These are phyloP conservation scores for Candida sp. DNA, from an alignment of 1,139 yeast species.

Conservation along the genomic window DNA sequence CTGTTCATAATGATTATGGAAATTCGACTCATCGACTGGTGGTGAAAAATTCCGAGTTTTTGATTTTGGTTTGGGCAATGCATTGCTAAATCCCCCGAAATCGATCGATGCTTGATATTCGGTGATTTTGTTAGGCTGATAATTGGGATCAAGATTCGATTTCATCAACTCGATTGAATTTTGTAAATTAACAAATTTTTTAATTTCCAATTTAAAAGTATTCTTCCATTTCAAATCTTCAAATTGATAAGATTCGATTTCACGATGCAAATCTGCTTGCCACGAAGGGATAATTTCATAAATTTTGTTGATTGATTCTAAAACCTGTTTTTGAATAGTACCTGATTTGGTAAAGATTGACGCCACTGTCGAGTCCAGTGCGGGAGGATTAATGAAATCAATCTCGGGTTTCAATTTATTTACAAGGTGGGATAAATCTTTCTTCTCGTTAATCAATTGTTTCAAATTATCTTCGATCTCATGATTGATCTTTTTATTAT, in stretches of 20 bases:
- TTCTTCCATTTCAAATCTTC: conserved; percentile 34
- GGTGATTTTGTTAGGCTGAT: conserved; percentile 30
- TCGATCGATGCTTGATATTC: conserved; percentile 41
- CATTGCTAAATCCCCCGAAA: conserved; percentile 39
- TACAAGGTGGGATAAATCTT: conserved; percentile 15
- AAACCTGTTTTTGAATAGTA: conserved; percentile 22
- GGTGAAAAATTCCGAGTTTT: conserved; percentile 14
- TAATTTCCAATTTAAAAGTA: conserved; percentile 27
- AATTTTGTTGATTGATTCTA: conserved; percentile 24
- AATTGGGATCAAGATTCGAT: conserved; percentile 20
- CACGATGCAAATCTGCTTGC: conserved; percentile 31
- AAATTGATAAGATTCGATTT: conserved; percentile 23
- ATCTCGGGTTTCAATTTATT: conserved; percentile 24
- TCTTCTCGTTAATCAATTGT: conserved; percentile 21
- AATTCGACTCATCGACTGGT: conserved; percentile 9
- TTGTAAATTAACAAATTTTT: conserved; percentile 27
- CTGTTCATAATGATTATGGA: conserved; percentile 20
- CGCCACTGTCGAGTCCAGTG: conserved; percentile 3
- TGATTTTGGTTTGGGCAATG: conserved; percentile 25
- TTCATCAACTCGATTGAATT: conserved; percentile 32
- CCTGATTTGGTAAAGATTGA: conserved; percentile 32
- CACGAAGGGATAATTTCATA: conserved; percentile 30
- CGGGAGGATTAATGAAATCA: conserved; percentile 19
- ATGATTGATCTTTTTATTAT: conserved; percentile 17
- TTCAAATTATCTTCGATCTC: conserved; percentile 23